Percentiles rank a stretch among this genome's conserved stretches.
phyloP scores from a whole-genome alignment of 768 basidiomycete species.

The Russula griseocarnosa region DNA sequence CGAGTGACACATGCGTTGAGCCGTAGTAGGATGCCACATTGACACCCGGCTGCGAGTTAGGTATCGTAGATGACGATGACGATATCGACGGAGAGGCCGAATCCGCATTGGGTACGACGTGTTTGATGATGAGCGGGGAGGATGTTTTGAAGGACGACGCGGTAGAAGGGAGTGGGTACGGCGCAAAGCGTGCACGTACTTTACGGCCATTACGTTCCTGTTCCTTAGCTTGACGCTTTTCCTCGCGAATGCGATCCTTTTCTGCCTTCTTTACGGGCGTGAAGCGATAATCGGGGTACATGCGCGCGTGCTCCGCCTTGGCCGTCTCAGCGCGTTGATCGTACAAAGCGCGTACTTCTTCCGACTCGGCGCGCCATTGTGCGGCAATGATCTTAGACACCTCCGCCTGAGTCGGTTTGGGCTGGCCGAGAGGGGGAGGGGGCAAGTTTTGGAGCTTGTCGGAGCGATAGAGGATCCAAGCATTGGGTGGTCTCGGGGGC shows the following conservation, averaged over 20 bases:
- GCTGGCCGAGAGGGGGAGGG: constrained; percentile 29
- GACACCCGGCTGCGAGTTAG: not conserved
- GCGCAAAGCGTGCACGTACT: constrained; percentile 7
- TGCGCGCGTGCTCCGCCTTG: constrained; percentile 24
- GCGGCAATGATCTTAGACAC: constrained; percentile 42
- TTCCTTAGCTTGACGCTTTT: constrained; percentile 19
- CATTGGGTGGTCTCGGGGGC: constrained; percentile 44
- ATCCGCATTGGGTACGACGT: not conserved
- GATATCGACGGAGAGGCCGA: constrained; percentile 3
- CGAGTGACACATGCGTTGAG: constrained; percentile 9
- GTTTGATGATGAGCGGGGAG: not conserved
- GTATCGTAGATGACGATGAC: constrained; percentile 1
- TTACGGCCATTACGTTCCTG: constrained; percentile 20
- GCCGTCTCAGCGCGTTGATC: constrained; percentile 23
- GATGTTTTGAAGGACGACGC: constrained; percentile 2
- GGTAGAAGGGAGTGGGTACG: constrained; percentile 14
- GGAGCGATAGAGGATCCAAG: constrained; percentile 51
- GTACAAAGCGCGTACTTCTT: constrained; percentile 33
- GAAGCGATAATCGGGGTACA: constrained; percentile 28
- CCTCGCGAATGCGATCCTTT: constrained; percentile 26
- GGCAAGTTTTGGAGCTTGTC: constrained; percentile 39
- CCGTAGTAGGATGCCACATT: not conserved
- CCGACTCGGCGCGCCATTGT: constrained; percentile 41
- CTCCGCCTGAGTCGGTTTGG: constrained; percentile 39
- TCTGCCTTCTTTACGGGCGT: constrained; percentile 25